Base-by-base conservation (phyloP, 2,329 filamentous ascomycete species). In the Xylariaceae sp. region DNA sequence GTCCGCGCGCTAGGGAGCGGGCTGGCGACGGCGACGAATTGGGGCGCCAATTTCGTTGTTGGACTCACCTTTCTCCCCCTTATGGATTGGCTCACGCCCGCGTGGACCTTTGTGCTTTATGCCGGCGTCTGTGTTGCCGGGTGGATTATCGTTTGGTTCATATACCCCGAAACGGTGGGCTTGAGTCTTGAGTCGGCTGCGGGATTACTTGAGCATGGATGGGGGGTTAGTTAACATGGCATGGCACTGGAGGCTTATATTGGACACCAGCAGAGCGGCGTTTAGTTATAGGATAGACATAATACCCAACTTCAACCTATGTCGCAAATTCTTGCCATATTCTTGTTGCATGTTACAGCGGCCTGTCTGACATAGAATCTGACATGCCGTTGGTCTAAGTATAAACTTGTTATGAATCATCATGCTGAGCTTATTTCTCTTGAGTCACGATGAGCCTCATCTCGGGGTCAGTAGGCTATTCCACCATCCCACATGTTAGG, bases 91-190 rank as follows among this genome's bases (percentile, higher is more conserved):
- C 61, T 95, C 53, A 85, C 80, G 5, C 85, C 89, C 1, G 73
- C 76, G 6, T 85, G 82, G 71, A 94, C 90, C 0, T 96, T 97
- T 70, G 76, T 80, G 1, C 64, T 86, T n/a, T 97, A 96, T 67
- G 85, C 85, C 0, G 57, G 64, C 1, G 70, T 96, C 1, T 95
- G 90, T 62, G 66, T 70, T 2, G 59, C 67, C 2, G 88, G 88
- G 0, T 93, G 87, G 76, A 59, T 75, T 19, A 69, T 75, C 6
- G 76, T 94, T 10, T 89, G 82, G 77, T 66, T 65, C 22, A 85
- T 91, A 29, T 95, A 95, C 67, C 91, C 90, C 0, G 90, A 95
- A 71, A 95, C 89, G 48, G 85, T 81, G 45, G 89, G 90, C 0
- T 65, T 95, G 61, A 83, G 81, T 51, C 70, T 95, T 6, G 91